Conservation (phyloP, 306 rosid genomes). For the Clitoria ternatea region DNA sequence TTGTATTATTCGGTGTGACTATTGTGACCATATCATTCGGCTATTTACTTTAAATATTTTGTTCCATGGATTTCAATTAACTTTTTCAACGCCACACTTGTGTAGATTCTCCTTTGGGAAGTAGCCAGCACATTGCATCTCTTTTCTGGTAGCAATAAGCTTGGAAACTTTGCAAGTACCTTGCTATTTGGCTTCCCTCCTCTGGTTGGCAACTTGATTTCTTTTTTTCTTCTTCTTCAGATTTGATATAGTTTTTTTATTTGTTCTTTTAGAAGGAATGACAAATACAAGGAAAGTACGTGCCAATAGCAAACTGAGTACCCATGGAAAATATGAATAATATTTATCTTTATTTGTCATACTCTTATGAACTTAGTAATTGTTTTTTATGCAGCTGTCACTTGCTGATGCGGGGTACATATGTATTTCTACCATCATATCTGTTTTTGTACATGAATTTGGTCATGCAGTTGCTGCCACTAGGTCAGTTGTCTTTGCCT, state of each 20-base stretch:
- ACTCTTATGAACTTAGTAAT: not conserved
- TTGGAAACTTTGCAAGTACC: conserved; percentile 22
- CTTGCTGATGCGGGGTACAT: conserved; percentile 51
- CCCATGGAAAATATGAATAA: not conserved
- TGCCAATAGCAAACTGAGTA: not conserved
- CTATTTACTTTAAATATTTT: not conserved
- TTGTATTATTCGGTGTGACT: not conserved
- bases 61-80: not conserved
- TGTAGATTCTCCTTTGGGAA: conserved; percentile 64
- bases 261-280: not conserved
- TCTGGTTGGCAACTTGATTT: conserved; percentile 26
- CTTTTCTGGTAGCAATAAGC: conserved; percentile 17
- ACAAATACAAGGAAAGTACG: not conserved
- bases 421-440: conserved; percentile 54
- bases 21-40: not conserved
- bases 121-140: conserved; percentile 44
- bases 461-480: conserved; percentile 87
- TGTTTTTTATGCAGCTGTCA: conserved; percentile 31
- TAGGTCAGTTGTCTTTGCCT: conserved; percentile 48
- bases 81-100: not conserved
- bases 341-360: conserved; percentile 14
- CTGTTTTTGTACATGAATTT: conserved; percentile 65
- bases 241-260: not conserved
- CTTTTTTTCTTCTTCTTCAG: not conserved
- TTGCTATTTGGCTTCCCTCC: conserved; percentile 53